Evolutionary conservation across 208 protist genomes (phyloP).

Genomic region (Trypanosoma rangeli): DNA sequence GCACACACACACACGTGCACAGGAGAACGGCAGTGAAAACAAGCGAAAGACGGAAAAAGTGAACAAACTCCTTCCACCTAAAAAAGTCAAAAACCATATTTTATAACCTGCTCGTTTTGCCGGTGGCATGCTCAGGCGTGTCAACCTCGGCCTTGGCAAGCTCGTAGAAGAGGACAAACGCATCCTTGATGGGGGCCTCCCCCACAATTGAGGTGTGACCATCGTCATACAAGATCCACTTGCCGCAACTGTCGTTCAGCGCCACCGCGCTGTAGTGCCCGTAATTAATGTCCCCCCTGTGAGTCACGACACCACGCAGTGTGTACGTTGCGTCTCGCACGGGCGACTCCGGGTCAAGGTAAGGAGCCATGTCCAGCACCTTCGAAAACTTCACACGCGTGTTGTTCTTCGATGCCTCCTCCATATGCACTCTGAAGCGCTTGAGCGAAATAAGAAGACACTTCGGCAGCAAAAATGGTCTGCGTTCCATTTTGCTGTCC

Average conservation of each 20-base stretch:
- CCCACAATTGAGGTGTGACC: conserved; percentile 27
- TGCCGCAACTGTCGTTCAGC: conserved; percentile 44
- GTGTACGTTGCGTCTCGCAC: conserved; percentile 46
- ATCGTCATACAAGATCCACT: conserved; percentile 86
- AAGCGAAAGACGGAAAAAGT: conserved; percentile 7
- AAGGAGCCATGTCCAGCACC: conserved; percentile 54
- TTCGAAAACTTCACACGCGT: conserved; percentile 56
- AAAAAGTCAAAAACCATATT: conserved; percentile 5
- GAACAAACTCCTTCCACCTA: conserved; percentile 2
- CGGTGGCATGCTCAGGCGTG: background rate
- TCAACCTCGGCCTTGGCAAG: conserved; percentile 20
- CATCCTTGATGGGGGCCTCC: conserved; percentile 35
- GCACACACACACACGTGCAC: background rate
- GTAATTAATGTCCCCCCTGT: conserved; percentile 70
- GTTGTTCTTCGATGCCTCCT: conserved; percentile 70
- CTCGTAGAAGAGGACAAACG: conserved; percentile 85
- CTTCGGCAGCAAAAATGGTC: conserved; percentile 67
- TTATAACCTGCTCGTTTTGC: conserved; percentile 8
- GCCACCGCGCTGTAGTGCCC: conserved; percentile 82
- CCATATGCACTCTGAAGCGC: conserved; percentile 67
- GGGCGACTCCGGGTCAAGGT: conserved; percentile 51
- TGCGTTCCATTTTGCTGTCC: conserved; percentile 50
- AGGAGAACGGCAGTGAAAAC: conserved; percentile 15
- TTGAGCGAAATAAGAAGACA: conserved; percentile 80
- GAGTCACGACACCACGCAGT: conserved; percentile 75